Evolutionary conservation across 169 alveolate species (phyloP), one percentile per base, ranked within the genome.

Genomic region (Plasmodium berghei): DNA sequence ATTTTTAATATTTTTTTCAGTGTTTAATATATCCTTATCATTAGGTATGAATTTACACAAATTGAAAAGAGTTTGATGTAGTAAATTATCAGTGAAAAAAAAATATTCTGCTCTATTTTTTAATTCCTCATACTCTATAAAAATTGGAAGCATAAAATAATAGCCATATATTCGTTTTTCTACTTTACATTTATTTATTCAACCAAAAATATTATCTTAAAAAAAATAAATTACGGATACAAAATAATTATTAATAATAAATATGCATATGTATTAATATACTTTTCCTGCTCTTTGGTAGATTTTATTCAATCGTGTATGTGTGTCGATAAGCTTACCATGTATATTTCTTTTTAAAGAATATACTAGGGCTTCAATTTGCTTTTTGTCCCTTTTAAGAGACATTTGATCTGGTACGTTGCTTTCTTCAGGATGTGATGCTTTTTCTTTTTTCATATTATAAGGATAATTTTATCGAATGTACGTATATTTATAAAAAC

Each of bases 11-110:
- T 14, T 12, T 59, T 49, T 58, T 54, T 16, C 45, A 8, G 0
- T 45, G n/a, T 67, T 83, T 28, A 80, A 52, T 66, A 80, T 80
- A 70, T 80, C 67, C 62, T 34, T 55, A 61, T 48, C 83, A 12
- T 61, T 80, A 4, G 90, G 90, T 46, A 80, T 64, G 40, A 48
- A 80, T 61, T 80, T 52, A 67, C 85, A 80, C 64, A 80, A 64
- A 67, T 69, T 55, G 83, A 45, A 80, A 70, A 80, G 77, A 18
- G 61, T 55, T 48, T 80, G 61, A 59, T 80, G 72, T 69, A 80
- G 72, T 46, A 67, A 58, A 64, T 80, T 72, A 34, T 80, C 85
- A 49, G 63, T 40, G 5, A 73, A 46, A 20, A 80, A 80, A 56
- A 80, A 80, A 46, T 80, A 80, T 48, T 80, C 9, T 59, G 58